These are phyloP conservation scores for Botrytis byssoidea DNA, from an alignment of 2,329 filamentous ascomycete genomes.

Conservation along the genomic window DNA sequence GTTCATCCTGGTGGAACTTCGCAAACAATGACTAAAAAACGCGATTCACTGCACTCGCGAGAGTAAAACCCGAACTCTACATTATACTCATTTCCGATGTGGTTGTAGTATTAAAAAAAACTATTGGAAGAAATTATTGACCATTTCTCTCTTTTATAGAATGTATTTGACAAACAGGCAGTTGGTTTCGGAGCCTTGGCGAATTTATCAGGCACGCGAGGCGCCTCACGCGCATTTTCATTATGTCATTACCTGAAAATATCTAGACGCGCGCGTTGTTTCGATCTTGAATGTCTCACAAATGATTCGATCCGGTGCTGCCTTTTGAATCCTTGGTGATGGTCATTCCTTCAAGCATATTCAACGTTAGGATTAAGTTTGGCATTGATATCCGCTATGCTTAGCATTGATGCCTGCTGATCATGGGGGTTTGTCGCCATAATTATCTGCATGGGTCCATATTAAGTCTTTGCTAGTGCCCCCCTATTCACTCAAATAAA, in stretches of 20 bases:
- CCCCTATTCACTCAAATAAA: conserved; percentile 1
- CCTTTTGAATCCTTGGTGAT: not conserved
- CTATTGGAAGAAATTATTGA: not conserved
- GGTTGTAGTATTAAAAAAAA: not conserved
- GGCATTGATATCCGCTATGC: conserved; percentile 3
- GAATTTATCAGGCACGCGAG: conserved; percentile 2
- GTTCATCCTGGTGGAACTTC: not conserved
- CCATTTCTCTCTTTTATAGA: not conserved
- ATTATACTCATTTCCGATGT: not conserved
- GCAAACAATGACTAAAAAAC: not conserved
- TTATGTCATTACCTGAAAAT: not conserved
- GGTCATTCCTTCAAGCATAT: conserved; percentile 1
- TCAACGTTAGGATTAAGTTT: not conserved
- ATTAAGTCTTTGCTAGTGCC: not conserved
- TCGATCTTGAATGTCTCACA: not conserved
- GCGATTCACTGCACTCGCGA: not conserved
- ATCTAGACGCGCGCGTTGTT: not conserved
- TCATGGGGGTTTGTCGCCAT: conserved; percentile 5
- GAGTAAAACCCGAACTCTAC: not conserved
- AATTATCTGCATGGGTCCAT: not conserved
- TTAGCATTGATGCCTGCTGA: not conserved
- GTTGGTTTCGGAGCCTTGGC: not conserved
- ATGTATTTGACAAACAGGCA: not conserved
- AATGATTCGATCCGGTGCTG: conserved; percentile 21
- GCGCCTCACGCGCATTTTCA: not conserved